Base-by-base conservation (phyloP, 768 basidiomycete species). In the Cystobasidium ongulense region DNA sequence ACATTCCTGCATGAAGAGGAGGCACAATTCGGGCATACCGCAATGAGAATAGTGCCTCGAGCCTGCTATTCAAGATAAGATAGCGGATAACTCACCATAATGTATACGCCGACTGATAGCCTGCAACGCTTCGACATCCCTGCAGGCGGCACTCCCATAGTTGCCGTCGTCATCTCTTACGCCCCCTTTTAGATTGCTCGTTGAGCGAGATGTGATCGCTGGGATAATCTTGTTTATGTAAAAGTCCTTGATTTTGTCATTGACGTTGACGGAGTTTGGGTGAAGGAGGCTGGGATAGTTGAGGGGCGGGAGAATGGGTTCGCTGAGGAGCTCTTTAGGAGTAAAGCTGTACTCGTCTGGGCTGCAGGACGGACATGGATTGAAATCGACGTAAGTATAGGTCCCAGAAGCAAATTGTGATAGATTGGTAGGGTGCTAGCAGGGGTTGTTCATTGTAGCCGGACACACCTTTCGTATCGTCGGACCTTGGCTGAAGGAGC, bases 331-430 rank as follows among this genome's bases (percentile, higher is more conserved):
- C 17, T 82, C 79, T 29, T 81, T 75, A 0, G 84, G 82, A 1
- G 91, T 90, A 84, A 99, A 99, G 0, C 96, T 93, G 79, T 95
- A 92, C 84, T 99, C 96, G 80, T 99, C 96, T 52, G 96, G 96
- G 80, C 95, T 59, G 57, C n/a, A 54, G 52, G 7, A 39, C 8
- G 39, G 39, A n/a, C n/a, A n/a, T n/a, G n/a, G n/a, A n/a, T n/a
- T n/a, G n/a, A n/a, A n/a, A n/a, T n/a, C n/a, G n/a, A n/a, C n/a
- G n/a, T n/a, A n/a, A n/a, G n/a, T n/a, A n/a, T n/a, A n/a, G n/a
- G n/a, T n/a, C n/a, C n/a, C n/a, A n/a, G n/a, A n/a, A n/a, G n/a
- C n/a, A n/a, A n/a, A n/a, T n/a, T n/a, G 43, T 13, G 43, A 46
- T 97, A 23, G 63, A 35, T n/a, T n/a, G n/a, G n/a, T n/a, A n/a